Base-by-base conservation (phyloP, 192 early-diverging fungal genomes). In the Martensiomyces pterosporus region DNA sequence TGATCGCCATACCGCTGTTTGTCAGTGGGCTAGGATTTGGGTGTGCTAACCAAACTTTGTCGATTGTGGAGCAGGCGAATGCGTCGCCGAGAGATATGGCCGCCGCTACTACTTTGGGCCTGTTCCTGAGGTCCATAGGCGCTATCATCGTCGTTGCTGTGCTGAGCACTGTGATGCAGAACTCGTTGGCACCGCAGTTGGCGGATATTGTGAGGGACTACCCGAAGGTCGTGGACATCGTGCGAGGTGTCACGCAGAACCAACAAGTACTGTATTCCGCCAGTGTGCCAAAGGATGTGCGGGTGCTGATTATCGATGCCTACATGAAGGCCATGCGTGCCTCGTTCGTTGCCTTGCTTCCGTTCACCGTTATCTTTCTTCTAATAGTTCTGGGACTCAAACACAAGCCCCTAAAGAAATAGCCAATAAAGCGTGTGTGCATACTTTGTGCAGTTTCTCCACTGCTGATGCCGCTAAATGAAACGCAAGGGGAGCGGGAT, bases 51-150 rank as follows among this genome's bases (percentile, higher is more conserved):
- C 29, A 32, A 12, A 8, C 29, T 32, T 32, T 32, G 29, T 41
- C 39, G 39, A 41, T 41, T 41, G 39, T 21, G 7, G 39, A 41
- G 39, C 39, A 41, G 39, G 39, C 22, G 5, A 23, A 41, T 41
- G 22, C 39, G 9, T 5, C 39, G 14, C 6, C 14, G 7, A 41
- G 9, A 41, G 39, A 32, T 32, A 32, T 32, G 29, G 29, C 29
- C 29, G 12, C 29, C 6, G 29, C 29, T 8, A 32, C 29, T 8
- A 32, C 29, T 5, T 12, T 32, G 29, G 29, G 29, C 12, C 29
- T 32, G 12, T 32, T 32, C 12, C 29, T 32, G 29, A 5, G 29
- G 5, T 32, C 29, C 6, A 12, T 32, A 8, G 29, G 29, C 12
- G 29, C 29, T 12, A 32, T 32, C 29, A 32, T 32, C 12, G 29